Base-by-base conservation (phyloP, 2,329 filamentous ascomycete genomes). In the Trichothecium roseum region DNA sequence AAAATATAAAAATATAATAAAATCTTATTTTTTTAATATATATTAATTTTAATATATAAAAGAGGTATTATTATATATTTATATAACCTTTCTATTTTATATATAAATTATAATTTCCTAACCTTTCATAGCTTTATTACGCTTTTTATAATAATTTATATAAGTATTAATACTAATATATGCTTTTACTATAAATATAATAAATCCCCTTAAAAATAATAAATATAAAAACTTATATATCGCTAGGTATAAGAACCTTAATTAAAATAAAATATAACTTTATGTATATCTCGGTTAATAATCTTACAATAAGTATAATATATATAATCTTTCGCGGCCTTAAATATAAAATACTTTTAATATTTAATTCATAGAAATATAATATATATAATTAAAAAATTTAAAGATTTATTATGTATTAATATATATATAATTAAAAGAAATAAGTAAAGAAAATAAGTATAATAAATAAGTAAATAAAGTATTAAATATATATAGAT, bases 51-150 rank as follows among this genome's bases (percentile, higher is more conserved):
- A 36, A 18, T 30, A 14, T 31, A 31, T 30, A n/a, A 12, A 30
- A 6, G 18, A n/a, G 16, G 30, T 18, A 20, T 36, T 30, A 22
- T 30, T 5, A 30, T 36, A 30, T 36, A 30, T 30, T 30, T 30
- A 30, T 24, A 10, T 32, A 37, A 32, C 12, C n/a, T 32, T 14
- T 14, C 18, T 13, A 32, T 32, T 32, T 29, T 15, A n/a, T 14
- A 13, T 12, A 26, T 31, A 24, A 26, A 20, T 16, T 17, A 26
- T 14, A 18, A 14, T 33, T 18, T 18, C 16, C 12, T 15, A 16
- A 15, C 9, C n/a, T 27, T 10, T 13, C 28, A 17, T 22, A 37
- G 4, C 15, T n/a, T 34, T 17, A 8, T 32, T 15, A 28, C 14
- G 18, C 28, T 24, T 17, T 36, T 32, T 16, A 30, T 32, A 30